phyloP scores from a whole-genome alignment of 768 basidiomycete species.

The Collybiopsis luxurians region DNA sequence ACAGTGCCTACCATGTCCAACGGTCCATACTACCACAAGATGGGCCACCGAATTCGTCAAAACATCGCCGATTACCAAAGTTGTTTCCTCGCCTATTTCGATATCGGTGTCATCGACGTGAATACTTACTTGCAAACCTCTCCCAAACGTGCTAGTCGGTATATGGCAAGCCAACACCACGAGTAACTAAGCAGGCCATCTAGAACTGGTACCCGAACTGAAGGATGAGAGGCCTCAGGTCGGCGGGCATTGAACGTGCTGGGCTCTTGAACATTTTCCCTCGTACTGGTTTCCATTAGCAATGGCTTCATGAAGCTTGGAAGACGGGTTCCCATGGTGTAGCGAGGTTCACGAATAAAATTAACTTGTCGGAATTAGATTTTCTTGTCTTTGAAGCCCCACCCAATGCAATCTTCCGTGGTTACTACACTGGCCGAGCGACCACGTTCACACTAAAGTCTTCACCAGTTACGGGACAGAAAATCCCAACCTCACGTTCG shows the following conservation, averaged over 20 bases:
- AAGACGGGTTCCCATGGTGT: slow-evolving; percentile 52
- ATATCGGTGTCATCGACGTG: slow-evolving; percentile 57
- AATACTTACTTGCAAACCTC: slow-evolving; percentile 54
- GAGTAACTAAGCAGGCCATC: slow-evolving; percentile 51
- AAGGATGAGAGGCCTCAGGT: slow-evolving; percentile 42
- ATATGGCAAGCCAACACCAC: slow-evolving; percentile 61
- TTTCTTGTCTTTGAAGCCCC: background rate
- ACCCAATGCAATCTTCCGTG: slow-evolving; percentile 48
- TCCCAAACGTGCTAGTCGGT: slow-evolving; percentile 55
- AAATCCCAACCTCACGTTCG: slow-evolving; percentile 43
- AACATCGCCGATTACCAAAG: slow-evolving; percentile 55
- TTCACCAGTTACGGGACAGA: slow-evolving; percentile 48
- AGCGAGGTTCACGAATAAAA: slow-evolving; percentile 50
- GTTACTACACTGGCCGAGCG: slow-evolving; percentile 56
- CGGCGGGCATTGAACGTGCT: slow-evolving; percentile 40
- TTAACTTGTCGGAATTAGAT: background rate
- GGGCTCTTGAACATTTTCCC: slow-evolving; percentile 46
- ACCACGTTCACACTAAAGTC: slow-evolving; percentile 56
- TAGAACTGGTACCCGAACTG: slow-evolving; percentile 40
- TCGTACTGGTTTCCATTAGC: slow-evolving; percentile 38
- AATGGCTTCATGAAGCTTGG: slow-evolving; percentile 53
- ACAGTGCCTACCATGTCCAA: slow-evolving; percentile 48
- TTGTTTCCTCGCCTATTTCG: slow-evolving; percentile 42
- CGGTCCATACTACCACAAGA: slow-evolving; percentile 51
- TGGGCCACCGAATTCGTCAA: slow-evolving; percentile 48